phyloP scores from a whole-genome alignment of 192 early-diverging fungal genomes.

The Glomus cerebriforme region DNA sequence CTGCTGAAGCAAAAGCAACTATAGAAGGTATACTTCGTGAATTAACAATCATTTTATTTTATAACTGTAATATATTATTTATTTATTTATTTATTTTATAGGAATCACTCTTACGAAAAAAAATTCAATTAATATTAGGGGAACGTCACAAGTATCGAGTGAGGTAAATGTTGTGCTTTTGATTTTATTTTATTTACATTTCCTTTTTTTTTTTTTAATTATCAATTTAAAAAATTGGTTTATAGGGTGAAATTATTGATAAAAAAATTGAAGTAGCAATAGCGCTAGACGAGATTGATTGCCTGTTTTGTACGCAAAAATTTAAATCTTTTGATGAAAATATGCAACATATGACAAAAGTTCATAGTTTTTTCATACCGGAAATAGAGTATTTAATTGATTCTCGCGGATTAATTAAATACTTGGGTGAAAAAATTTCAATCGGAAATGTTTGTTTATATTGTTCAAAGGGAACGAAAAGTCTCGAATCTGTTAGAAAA shows the following conservation, averaged over 20 bases:
- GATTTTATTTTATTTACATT: background rate
- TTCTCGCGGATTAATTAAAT: slow-evolving; percentile 83
- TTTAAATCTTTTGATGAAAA: slow-evolving; percentile 68
- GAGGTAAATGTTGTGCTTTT: background rate
- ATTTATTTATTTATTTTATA: background rate
- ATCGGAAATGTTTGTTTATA: slow-evolving; percentile 95
- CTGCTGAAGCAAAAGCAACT: slow-evolving; percentile 55
- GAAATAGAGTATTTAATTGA: slow-evolving; percentile 94
- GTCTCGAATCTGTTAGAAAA: slow-evolving; percentile 88
- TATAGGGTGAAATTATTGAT: slow-evolving; percentile 71
- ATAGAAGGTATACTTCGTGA: background rate
- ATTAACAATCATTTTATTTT: background rate
- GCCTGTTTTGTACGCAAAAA: slow-evolving; percentile 88
- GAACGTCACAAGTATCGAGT: background rate
- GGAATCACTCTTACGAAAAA: background rate
- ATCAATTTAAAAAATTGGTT: slow-evolving; percentile 32
- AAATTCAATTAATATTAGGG: background rate
- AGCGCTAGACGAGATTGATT: slow-evolving; percentile 73
- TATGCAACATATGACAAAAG: slow-evolving; percentile 88
- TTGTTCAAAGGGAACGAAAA: slow-evolving; percentile 84
- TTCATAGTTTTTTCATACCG: slow-evolving; percentile 95
- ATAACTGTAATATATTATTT: background rate
- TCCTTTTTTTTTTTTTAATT: background rate
- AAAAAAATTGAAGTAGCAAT: slow-evolving; percentile 75
- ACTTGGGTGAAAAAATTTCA: slow-evolving; percentile 92